Conservation (phyloP, 2,329 filamentous ascomycete species). For the Aplosporella prunicola region DNA sequence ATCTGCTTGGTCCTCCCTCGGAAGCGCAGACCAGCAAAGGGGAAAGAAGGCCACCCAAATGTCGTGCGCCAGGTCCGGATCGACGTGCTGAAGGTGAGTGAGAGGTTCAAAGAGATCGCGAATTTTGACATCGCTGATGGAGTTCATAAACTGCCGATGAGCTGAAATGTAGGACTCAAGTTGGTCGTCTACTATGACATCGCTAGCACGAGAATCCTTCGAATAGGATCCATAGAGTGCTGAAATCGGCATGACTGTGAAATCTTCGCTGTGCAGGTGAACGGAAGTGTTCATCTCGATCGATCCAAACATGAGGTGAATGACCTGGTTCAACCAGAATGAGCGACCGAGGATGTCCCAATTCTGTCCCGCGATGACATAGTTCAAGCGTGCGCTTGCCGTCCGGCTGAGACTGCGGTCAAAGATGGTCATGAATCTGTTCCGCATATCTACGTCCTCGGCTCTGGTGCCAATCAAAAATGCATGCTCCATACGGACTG, state of each 20-base stretch:
- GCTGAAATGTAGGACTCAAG: constrained; percentile 69
- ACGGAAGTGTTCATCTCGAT: constrained; percentile 75
- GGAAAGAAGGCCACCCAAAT: constrained; percentile 90
- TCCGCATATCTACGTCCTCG: constrained; percentile 91
- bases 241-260: constrained; percentile 65
- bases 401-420: constrained; percentile 90
- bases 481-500: constrained; percentile 93
- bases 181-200: constrained; percentile 69
- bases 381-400: constrained; percentile 77
- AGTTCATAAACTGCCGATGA: constrained; percentile 73
- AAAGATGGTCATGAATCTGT: constrained; percentile 92
- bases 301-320: constrained; percentile 82
- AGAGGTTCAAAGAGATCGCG: constrained; percentile 85
- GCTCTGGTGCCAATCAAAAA: constrained; percentile 93
- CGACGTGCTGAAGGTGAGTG: constrained; percentile 82
- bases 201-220: constrained; percentile 54
- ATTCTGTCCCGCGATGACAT: constrained; percentile 84
- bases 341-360: constrained; percentile 94
- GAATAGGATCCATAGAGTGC: constrained; percentile 63
- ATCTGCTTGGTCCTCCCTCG: constrained; percentile 79
- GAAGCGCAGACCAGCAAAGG: constrained; percentile 82
- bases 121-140: constrained; percentile 76
- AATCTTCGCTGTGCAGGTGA: constrained; percentile 75
- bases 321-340: constrained; percentile 94
- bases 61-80: constrained; percentile 70